These are phyloP conservation scores for Actinidia polygama DNA, from an alignment of 179 eudicot species.

Conservation along the genomic window DNA sequence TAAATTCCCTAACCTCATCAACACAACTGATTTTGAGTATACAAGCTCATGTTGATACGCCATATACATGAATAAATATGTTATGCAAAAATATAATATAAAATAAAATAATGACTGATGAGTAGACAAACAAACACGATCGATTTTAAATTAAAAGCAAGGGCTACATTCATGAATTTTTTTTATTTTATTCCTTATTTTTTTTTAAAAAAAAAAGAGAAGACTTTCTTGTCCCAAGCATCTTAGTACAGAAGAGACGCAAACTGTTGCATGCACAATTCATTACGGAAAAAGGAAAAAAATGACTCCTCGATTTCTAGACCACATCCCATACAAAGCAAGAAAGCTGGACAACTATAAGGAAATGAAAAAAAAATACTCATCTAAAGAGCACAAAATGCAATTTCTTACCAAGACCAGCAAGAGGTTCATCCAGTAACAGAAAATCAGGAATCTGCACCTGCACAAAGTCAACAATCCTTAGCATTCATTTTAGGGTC, in stretches of 20 bases:
- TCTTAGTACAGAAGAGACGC: not conserved
- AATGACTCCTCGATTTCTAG: not conserved
- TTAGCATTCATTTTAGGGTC: constrained; percentile 5
- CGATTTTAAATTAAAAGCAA: not conserved
- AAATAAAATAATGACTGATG: not conserved
- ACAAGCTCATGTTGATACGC: not conserved
- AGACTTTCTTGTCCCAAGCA: constrained; percentile 6
- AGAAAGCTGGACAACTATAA: not conserved
- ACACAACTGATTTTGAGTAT: not conserved
- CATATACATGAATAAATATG: not conserved
- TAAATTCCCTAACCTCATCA: too few relatives aligned
- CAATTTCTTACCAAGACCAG: constrained; percentile 85
- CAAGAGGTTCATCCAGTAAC: constrained; percentile 97
- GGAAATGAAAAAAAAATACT: constrained; percentile 5
- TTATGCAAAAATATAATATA: not conserved
- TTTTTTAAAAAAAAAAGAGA: not conserved
- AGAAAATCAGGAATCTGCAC: constrained; percentile 86
- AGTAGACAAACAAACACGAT: not conserved
- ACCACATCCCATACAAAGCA: not conserved
- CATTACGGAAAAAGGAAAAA: not conserved
- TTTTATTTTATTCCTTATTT: not conserved
- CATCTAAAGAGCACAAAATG: constrained; percentile 7
- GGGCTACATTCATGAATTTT: not conserved
- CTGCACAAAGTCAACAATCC: constrained; percentile 42
- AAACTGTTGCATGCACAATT: constrained; percentile 9